Evolutionary conservation across 768 basidiomycete genomes (phyloP).

Genomic region (Boletus rufocinnamomeus): DNA sequence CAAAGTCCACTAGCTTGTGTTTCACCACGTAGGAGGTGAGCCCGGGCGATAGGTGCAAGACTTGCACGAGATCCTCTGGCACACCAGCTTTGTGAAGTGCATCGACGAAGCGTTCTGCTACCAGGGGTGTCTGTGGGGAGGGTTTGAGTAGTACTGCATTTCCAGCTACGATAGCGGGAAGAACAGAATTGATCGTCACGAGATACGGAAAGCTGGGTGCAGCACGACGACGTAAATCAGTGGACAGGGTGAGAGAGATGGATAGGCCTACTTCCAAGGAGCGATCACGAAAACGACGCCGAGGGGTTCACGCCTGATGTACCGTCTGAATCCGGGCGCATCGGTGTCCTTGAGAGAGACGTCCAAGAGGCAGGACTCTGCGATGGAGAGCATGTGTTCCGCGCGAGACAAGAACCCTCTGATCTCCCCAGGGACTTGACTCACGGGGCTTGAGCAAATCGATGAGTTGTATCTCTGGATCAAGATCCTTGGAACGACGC

Average conservation of each 20-base stretch:
- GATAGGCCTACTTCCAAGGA: constrained; percentile 80
- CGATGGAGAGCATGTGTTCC: constrained; percentile 83
- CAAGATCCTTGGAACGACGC: constrained; percentile 24
- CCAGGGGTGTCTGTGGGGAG: constrained; percentile 92
- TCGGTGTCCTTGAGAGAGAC: constrained; percentile 74
- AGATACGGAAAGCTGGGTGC: constrained; percentile 79
- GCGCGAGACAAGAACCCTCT: constrained; percentile 81
- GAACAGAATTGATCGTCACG: constrained; percentile 85
- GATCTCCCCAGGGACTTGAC: constrained; percentile 78
- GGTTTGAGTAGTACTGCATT: constrained; percentile 94
- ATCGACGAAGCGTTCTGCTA: constrained; percentile 75
- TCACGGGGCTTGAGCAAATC: constrained; percentile 60
- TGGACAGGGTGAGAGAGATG: neutral
- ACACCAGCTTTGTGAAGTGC: constrained; percentile 78
- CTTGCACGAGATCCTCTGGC: constrained; percentile 71
- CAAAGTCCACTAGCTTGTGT: constrained; percentile 72
- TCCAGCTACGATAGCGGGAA: constrained; percentile 89
- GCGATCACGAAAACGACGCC: constrained; percentile 89
- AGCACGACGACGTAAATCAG: constrained; percentile 3
- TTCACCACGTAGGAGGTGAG: constrained; percentile 62
- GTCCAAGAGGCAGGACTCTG: constrained; percentile 70
- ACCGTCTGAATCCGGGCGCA: constrained; percentile 80
- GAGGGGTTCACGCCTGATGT: constrained; percentile 79
- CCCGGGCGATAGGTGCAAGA: constrained; percentile 68
- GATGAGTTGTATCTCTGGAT: neutral